Conservation (phyloP, 2,329 filamentous ascomycete species). For the Xylariales sp. region DNA sequence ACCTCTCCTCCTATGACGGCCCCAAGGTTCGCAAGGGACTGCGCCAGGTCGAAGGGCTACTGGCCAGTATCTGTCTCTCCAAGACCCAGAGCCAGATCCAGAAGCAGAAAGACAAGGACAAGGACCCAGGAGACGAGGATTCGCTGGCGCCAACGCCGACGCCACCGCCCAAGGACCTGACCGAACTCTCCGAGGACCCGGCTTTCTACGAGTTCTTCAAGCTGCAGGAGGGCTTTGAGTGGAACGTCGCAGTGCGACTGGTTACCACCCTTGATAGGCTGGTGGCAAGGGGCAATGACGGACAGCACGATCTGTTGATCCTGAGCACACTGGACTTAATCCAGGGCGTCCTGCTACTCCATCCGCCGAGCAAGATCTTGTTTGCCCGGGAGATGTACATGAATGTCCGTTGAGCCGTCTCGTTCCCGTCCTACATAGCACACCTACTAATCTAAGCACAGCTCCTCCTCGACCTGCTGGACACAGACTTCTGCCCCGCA, state of each 20-base stretch:
- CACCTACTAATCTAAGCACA: constrained; percentile 22
- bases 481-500: constrained; percentile 84
- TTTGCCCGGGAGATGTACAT: constrained; percentile 90
- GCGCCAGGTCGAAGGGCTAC: constrained; percentile 86
- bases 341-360: constrained; percentile 81
- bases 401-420: constrained; percentile 57
- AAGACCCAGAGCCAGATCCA: constrained; percentile 22
- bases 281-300: constrained; percentile 75
- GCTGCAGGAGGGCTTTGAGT: constrained; percentile 94
- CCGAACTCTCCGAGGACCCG: constrained; percentile 71
- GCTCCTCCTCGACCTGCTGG: constrained; percentile 89
- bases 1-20: constrained; percentile 87
- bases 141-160: constrained; percentile 25
- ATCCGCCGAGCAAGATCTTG: constrained; percentile 81
- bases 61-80: constrained; percentile 90
- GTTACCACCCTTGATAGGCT: constrained; percentile 82
- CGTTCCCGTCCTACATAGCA: neutral
- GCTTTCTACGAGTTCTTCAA: constrained; percentile 96
- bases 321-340: constrained; percentile 83
- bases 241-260: constrained; percentile 87
- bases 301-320: constrained; percentile 83
- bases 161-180: constrained; percentile 56
- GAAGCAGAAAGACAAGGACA: constrained; percentile 10
- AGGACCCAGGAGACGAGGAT: constrained; percentile 22
- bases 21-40: constrained; percentile 89